phyloP scores from a whole-genome alignment of 2,329 filamentous ascomycete species.

The Triangularia verruculosa region DNA sequence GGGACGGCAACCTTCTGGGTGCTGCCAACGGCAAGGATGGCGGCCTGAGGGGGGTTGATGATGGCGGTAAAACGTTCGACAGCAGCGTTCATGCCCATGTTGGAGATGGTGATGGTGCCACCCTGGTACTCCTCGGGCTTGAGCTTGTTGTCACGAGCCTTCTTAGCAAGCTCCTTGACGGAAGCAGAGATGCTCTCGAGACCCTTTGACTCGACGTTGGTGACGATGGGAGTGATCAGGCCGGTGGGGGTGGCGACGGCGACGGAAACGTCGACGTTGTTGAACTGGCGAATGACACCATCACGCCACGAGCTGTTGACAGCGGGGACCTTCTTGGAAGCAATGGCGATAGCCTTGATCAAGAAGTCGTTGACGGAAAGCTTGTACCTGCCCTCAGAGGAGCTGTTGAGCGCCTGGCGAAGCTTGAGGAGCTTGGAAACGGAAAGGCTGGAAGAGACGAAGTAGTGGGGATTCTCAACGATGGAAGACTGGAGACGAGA shows the following conservation, averaged over 20 bases:
- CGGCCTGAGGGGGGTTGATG: conserved; percentile 97
- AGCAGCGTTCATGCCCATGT: conserved; percentile 99
- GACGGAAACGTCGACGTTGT: conserved; percentile 89
- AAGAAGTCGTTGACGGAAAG: conserved; percentile 99
- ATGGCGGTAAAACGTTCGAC: conserved; percentile 97
- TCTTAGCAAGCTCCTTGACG: conserved; percentile 96
- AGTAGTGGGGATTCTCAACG: conserved; percentile 97
- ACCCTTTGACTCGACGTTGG: conserved; percentile 80
- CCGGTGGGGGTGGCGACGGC: conserved; percentile 90
- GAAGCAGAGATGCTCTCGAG: conserved; percentile 82
- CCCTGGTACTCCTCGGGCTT: conserved; percentile 99
- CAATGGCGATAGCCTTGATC: conserved; percentile 89
- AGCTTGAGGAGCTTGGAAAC: conserved; percentile 96
- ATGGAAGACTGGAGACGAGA: conserved; percentile 83
- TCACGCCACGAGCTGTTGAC: conserved; percentile 96
- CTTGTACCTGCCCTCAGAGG: conserved; percentile 92
- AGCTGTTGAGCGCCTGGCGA: conserved; percentile 85
- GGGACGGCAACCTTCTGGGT: conserved; percentile 93
- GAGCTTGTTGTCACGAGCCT: conserved; percentile 93
- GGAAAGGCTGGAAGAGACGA: conserved; percentile 85
- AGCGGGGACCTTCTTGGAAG: conserved; percentile 87
- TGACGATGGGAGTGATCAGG: conserved; percentile 96
- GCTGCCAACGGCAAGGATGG: conserved; percentile 91
- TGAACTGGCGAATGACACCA: conserved; percentile 89
- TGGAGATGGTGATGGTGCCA: conserved; percentile 97